A percentile compares a stretch with the other conserved stretches of the same genome.
Evolutionary conservation across 768 basidiomycete species (phyloP).

Genomic region (Solioccasus polychromus): DNA sequence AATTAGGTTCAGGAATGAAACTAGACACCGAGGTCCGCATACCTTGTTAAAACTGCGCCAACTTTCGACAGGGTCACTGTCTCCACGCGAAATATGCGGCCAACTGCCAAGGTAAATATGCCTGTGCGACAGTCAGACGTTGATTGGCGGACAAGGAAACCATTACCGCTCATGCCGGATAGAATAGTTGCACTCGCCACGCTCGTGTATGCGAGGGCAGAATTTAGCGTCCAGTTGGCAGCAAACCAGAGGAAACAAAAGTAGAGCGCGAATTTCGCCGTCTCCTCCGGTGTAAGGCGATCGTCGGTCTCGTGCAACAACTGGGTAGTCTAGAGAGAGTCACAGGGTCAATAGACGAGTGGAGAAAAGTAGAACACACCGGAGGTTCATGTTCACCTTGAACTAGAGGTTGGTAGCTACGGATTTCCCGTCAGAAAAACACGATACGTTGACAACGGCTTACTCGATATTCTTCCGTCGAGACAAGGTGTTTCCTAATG

Average conservation of each 20-base stretch:
- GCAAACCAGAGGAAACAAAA: constrained; percentile 93
- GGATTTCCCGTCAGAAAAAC: constrained; percentile 1
- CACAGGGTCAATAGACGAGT: neutral
- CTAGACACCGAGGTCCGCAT: constrained; percentile 9
- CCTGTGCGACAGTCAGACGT: constrained; percentile 43
- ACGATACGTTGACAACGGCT: neutral
- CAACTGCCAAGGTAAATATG: constrained; percentile 88
- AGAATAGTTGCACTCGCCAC: constrained; percentile 94
- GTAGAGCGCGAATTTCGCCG: constrained; percentile 68
- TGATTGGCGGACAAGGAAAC: neutral
- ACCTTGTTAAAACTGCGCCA: constrained; percentile 79
- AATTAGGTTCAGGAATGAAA: constrained; percentile 5
- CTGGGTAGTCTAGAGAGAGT: constrained; percentile 9
- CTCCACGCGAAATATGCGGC: constrained; percentile 81
- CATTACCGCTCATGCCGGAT: constrained; percentile 83
- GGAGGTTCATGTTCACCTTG: constrained; percentile 17
- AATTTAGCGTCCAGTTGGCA: constrained; percentile 91
- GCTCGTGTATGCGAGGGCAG: constrained; percentile 79
- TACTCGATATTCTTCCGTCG: constrained; percentile 7
- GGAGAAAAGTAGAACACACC: constrained; percentile 11
- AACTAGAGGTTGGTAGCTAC: constrained; percentile 26
- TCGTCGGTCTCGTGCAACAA: constrained; percentile 13
- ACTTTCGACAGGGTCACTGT: constrained; percentile 68
- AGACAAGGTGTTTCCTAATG: constrained; percentile 5
- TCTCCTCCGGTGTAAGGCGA: constrained; percentile 64